Percentiles rank a stretch among this genome's conserved stretches.
Evolutionary conservation across 306 rosid species (phyloP).

Genomic region (Prunus mira): DNA sequence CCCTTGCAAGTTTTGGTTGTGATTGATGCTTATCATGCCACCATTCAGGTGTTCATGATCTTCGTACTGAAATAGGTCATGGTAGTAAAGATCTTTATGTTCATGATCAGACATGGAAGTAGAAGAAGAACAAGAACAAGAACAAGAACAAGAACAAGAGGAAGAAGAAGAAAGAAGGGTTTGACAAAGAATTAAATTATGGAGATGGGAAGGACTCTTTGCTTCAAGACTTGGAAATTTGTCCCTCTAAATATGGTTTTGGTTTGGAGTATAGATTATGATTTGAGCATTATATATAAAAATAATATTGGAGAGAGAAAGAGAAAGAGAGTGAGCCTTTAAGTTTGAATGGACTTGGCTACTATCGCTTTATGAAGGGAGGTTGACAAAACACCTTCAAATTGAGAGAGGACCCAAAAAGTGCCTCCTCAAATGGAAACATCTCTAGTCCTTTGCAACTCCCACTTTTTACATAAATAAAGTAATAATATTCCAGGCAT

Average conservation of each 20-base stretch:
- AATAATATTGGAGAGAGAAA: background rate
- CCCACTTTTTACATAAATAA: conserved; percentile 3
- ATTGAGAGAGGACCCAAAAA: conserved; percentile 42
- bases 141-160: conserved; percentile 12
- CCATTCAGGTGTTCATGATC: conserved; percentile 27
- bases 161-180: conserved; percentile 9
- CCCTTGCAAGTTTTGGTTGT: conserved; percentile 27
- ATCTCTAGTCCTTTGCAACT: conserved; percentile 41
- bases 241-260: conserved; percentile 27
- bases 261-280: background rate
- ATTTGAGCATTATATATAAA: conserved; percentile 33
- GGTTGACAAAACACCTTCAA: conserved; percentile 78
- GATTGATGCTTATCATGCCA: conserved; percentile 1
- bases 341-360: conserved; percentile 61
- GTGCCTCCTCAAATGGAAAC: conserved; percentile 68
- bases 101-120: too few species aligned
- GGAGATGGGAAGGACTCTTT: conserved; percentile 6
- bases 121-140: background rate
- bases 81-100: conserved; percentile 3
- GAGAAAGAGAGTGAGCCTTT: conserved; percentile 32
- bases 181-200: background rate
- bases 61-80: conserved; percentile 41
- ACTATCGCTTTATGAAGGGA: conserved; percentile 55
- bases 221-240: conserved; percentile 13
- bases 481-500: background rate